Base-by-base conservation (phyloP, 1,139 yeast genomes). In the Trichomonascaceae sp. region DNA sequence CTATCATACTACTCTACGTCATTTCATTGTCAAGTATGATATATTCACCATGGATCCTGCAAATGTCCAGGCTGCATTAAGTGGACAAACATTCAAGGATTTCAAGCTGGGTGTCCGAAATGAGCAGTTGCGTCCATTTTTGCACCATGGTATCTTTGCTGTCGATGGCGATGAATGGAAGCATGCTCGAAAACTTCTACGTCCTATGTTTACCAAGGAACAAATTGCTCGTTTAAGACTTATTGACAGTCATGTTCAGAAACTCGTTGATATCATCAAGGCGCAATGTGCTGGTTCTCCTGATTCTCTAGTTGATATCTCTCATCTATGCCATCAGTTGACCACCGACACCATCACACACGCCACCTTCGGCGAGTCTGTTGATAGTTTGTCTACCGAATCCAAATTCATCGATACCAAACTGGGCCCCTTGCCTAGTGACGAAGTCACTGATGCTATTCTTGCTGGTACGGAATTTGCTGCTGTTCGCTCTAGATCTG, bases 291-390 rank as follows among this genome's bases (percentile, higher is more conserved):
- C 48, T 18, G 19, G 19, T 6, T 45, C 54, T n/a, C 51, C 53
- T 8, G 54, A 55, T 32, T 58, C 56, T 8, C 49, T 52, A 5
- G 70, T 79, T 58, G 83, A 82, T 58, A 64, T 80, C 32, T 84
- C 80, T 62, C 74, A 70, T 30, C 69, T 76, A 51, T 79, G 79
- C 63, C 80, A 75, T 66, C 68, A 69, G 56, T 69, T 81, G 49
- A 81, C 85, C 4, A 72, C 81, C 57, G 85, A 81, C 63, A 75
- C 82, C 22, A 79, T 85, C 3, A 77, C 84, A n/a, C 84, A 81
- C 65, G 80, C 80, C 61, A 70, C 81, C 60, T 81, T 81, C 68
- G 85, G 85, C 12, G 80, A 77, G 62, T 74, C 81, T 10, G 79
- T 77, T 12, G 72, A 73, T 53, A 68, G 76, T 18, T 72, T 79